Percentiles rank a stretch among this genome's conserved stretches.
Evolutionary conservation across 768 basidiomycete species (phyloP).

Genomic region (Lyophyllum atratum): DNA sequence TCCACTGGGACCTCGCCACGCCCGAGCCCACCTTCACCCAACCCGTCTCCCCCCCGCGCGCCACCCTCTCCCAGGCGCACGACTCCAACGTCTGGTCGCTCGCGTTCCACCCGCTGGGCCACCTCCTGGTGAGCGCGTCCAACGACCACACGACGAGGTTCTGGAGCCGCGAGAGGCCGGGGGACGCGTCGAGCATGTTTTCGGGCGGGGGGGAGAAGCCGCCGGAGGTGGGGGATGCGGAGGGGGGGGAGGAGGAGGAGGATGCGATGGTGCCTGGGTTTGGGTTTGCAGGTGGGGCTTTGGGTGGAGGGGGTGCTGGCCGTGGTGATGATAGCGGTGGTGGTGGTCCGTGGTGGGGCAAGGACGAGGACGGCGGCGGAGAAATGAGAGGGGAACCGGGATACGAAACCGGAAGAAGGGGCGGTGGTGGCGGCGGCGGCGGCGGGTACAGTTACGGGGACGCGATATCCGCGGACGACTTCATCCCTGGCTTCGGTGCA

Average conservation of each 20-base stretch:
- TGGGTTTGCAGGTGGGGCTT: constrained; percentile 39
- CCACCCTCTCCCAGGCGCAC: constrained; percentile 92
- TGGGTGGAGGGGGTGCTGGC: constrained; percentile 36
- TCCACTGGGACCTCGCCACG: constrained; percentile 90
- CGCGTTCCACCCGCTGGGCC: constrained; percentile 93
- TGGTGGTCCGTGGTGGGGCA: constrained; percentile 44
- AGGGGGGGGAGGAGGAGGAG: constrained; percentile 72
- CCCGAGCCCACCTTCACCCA: constrained; percentile 50
- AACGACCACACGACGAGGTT: constrained; percentile 99
- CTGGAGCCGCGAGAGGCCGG: constrained; percentile 91
- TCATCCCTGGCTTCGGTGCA: constrained; percentile 64
- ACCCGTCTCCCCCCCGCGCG: constrained; percentile 61
- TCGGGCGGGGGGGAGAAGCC: constrained; percentile 85
- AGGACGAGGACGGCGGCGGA: constrained; percentile 37
- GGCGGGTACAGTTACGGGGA: constrained; percentile 25
- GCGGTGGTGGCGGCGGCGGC: constrained; percentile 16
- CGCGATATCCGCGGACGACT: constrained; percentile 49
- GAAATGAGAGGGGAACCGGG: constrained; percentile 6
- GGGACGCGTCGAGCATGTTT: constrained; percentile 79
- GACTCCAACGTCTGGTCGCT: constrained; percentile 98
- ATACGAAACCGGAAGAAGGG: constrained; percentile 13
- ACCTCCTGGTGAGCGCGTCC: constrained; percentile 90
- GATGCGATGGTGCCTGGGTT: constrained; percentile 78
- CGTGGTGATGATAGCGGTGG: background rate
- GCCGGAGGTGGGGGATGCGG: constrained; percentile 60